These are phyloP conservation scores for Aspergillaceae sp. DNA, from an alignment of 2,329 filamentous ascomycete species.

Conservation along the genomic window DNA sequence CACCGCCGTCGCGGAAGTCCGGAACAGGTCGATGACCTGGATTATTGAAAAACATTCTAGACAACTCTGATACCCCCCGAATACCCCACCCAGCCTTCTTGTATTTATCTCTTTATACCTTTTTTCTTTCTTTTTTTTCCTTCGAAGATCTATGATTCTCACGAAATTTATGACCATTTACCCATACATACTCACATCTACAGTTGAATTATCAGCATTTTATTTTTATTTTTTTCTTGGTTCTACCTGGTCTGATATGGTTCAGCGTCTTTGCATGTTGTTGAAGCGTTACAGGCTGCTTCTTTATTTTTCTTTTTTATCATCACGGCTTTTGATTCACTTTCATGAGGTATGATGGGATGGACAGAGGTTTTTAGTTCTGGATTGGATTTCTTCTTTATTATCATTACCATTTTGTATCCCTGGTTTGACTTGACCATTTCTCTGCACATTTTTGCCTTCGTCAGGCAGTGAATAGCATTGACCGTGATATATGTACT, in stretches of 20 bases:
- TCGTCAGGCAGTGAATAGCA: no score
- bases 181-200: background rate
- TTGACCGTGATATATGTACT: background rate
- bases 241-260: background rate
- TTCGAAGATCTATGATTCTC: background rate
- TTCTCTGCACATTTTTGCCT: background rate
- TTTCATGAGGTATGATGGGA: background rate
- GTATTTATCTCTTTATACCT: background rate
- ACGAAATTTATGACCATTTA: background rate
- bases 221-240: background rate
- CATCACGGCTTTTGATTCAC: background rate
- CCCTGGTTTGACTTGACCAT: constrained; percentile 30
- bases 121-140: background rate
- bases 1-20: constrained; percentile 34
- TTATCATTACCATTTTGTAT: constrained; percentile 27
- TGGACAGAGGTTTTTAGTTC: constrained; percentile 8
- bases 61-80: constrained; percentile 6
- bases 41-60: constrained; percentile 18
- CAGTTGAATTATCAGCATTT: background rate
- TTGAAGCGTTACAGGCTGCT: constrained; percentile 2
- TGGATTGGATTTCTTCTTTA: constrained; percentile 1
- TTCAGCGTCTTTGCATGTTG: constrained; percentile 9
- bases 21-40: constrained; percentile 32
- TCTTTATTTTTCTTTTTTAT: constrained; percentile 3
- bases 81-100: background rate